phyloP scores from a whole-genome alignment of 1,139 yeast species.

The Barnettozyma hawaiiensis region DNA sequence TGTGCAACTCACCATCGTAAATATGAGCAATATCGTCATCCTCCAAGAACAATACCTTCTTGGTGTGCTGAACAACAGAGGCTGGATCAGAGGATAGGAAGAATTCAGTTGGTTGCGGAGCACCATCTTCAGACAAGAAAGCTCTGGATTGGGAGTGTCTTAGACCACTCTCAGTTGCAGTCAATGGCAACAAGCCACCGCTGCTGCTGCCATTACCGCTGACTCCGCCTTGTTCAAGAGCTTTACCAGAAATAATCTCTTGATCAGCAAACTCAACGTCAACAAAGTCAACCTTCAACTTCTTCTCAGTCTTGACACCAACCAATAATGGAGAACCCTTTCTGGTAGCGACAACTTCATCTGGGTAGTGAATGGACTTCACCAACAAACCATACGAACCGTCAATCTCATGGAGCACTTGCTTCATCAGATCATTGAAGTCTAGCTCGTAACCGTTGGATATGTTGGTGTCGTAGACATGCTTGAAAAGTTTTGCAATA shows the following conservation, averaged over 20 bases:
- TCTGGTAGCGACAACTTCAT: conserved; percentile 95
- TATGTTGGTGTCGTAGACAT: conserved; percentile 75
- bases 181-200: conserved; percentile 21
- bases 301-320: conserved; percentile 94
- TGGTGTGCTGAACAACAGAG: conserved; percentile 95
- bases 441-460: conserved; percentile 67
- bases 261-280: conserved; percentile 86
- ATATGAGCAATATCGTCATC: conserved; percentile 99
- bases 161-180: conserved; percentile 38
- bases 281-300: conserved; percentile 94
- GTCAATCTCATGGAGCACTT: conserved; percentile 87
- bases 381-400: conserved; percentile 97
- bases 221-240: conserved; percentile 19
- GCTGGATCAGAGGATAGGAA: conserved; percentile 97
- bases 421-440: conserved; percentile 88
- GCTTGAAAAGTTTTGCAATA: conserved; percentile 92
- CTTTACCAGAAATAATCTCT: conserved; percentile 25
- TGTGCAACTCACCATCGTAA: conserved; percentile 96
- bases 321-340: conserved; percentile 96
- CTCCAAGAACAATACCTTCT: conserved; percentile 91
- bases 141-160: conserved; percentile 93
- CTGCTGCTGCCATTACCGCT: too few species aligned
- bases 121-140: conserved; percentile 83
- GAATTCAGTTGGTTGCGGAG: conserved; percentile 93
- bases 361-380: conserved; percentile 87